Percentiles rank a stretch among this genome's conserved stretches.
These are phyloP conservation scores for Pseudogymnoascus pannorum DNA, from an alignment of 2,329 filamentous ascomycete species.

Conservation along the genomic window DNA sequence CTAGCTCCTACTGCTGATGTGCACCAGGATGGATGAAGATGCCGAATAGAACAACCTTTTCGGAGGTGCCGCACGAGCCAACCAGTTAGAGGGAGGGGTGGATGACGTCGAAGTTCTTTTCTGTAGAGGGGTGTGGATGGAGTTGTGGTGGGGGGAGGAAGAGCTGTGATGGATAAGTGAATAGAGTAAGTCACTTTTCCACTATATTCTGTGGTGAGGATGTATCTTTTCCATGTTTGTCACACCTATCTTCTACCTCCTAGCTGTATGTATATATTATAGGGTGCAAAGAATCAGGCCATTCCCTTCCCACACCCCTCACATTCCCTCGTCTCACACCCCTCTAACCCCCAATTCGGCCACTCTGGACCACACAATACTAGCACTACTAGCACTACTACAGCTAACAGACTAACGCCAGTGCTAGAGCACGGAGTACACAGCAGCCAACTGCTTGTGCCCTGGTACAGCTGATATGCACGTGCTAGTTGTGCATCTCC, in stretches of 20 bases:
- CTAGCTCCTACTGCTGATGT: background rate
- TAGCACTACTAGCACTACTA: background rate
- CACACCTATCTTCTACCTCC: background rate
- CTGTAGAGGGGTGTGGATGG: background rate
- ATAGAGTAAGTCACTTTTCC: background rate
- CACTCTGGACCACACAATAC: background rate
- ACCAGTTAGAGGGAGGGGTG: background rate
- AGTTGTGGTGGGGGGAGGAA: background rate
- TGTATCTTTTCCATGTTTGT: background rate
- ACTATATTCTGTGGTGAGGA: background rate
- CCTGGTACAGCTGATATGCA: constrained; percentile 4
- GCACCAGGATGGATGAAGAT: background rate
- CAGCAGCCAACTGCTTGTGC: too few relatives aligned
- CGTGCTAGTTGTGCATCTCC: too few relatives aligned
- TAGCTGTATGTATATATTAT: too few relatives aligned
- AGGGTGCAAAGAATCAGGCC: too few relatives aligned
- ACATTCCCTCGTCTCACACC: too few relatives aligned
- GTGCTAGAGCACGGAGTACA: too few relatives aligned
- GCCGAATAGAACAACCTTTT: too few relatives aligned
- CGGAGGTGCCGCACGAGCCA: background rate
- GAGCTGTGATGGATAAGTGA: background rate
- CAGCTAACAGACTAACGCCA: background rate
- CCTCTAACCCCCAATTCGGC: background rate
- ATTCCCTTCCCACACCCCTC: too few relatives aligned
- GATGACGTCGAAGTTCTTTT: background rate